Base-by-base conservation (phyloP, 2,329 filamentous ascomycete genomes). In the Alternaria consortialis region DNA sequence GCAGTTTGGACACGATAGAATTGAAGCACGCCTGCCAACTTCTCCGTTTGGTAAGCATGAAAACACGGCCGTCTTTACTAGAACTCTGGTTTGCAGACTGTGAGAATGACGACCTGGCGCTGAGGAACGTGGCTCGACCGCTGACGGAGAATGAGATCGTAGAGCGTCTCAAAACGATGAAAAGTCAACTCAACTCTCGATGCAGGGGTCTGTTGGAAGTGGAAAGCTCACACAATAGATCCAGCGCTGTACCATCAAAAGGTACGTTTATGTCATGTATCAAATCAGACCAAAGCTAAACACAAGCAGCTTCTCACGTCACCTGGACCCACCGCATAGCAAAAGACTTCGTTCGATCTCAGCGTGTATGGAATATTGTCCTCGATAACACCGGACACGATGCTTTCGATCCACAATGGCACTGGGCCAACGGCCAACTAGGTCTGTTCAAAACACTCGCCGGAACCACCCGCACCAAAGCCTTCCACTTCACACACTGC, bases 271-370 rank as follows among this genome's bases (percentile, higher is more conserved):
- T 2, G 1, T 36, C 9, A 1, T 29, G 12, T 27, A 1, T 17
- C 17, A n/a, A 5, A 23, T 31, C 23, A 0, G 13, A 13, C 23
- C 2, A 25, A 37, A 27, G 13, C 23, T 53, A 8, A 46, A 15
- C 8, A 29, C 13, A 2, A 32, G 6, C 7, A 43, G 56, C 27
- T 3, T 31, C 40, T 29, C 23, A n/a, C 6, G 54, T 68, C 6
- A 23, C 29, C 5, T 66, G 62, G 37, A 32, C 66, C 8, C 64
- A 70, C 43, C 54, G 63, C 6, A 67, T 58, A 12, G 68, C 58
- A 2, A 46, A 54, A n/a, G 62, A 70, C 32, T 70, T 64, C 47
- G 9, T 66, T 6, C 43, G 51, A 27, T 55, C 55, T 1, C 20
- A 20, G 7, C 15, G 7, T 6, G 37, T 51, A 12, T 60, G 53